These are phyloP conservation scores for Somion occarium DNA, from an alignment of 1,284 basidiomycete genomes.

Conservation along the genomic window DNA sequence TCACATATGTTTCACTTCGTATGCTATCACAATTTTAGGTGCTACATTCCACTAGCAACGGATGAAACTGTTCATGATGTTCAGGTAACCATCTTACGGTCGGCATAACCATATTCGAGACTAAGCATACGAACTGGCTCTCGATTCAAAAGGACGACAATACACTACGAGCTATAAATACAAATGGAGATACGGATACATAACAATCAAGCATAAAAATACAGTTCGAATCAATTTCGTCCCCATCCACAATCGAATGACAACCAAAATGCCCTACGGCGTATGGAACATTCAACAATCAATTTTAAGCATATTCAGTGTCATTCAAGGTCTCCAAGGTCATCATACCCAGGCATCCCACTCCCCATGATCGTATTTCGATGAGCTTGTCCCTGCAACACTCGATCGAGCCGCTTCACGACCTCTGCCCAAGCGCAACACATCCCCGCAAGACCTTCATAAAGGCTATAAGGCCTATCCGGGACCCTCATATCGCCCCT, in stretches of 20 bases:
- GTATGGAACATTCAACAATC: not conserved
- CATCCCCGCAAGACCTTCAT: slow-evolving; percentile 51
- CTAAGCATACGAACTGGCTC: too few relatives aligned
- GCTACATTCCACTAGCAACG: too few relatives aligned
- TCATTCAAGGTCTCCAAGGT: slow-evolving; percentile 9
- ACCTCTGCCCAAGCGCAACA: slow-evolving; percentile 52
- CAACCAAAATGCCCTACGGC: not conserved
- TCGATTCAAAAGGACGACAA: too few relatives aligned
- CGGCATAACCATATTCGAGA: too few relatives aligned
- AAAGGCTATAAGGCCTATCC: slow-evolving; percentile 50
- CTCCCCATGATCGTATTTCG: not conserved
- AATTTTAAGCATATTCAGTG: not conserved
- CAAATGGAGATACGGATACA: not conserved
- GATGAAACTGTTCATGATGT: too few relatives aligned
- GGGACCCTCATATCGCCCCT: slow-evolving; percentile 39
- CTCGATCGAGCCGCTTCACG: slow-evolving; percentile 27
- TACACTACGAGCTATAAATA: too few relatives aligned
- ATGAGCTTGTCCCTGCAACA: too few relatives aligned
- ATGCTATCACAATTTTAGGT: too few relatives aligned
- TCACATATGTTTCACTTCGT: too few relatives aligned
- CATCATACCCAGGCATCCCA: slow-evolving; percentile 27
- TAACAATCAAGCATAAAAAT: not conserved
- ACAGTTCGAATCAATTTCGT: not conserved
- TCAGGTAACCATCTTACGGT: too few relatives aligned
- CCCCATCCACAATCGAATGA: not conserved